Evolutionary conservation across 225 moss, liverwort and hornwort species (phyloP), one percentile per base, ranked within the genome.

Genomic region (Anthoceros angustus): DNA sequence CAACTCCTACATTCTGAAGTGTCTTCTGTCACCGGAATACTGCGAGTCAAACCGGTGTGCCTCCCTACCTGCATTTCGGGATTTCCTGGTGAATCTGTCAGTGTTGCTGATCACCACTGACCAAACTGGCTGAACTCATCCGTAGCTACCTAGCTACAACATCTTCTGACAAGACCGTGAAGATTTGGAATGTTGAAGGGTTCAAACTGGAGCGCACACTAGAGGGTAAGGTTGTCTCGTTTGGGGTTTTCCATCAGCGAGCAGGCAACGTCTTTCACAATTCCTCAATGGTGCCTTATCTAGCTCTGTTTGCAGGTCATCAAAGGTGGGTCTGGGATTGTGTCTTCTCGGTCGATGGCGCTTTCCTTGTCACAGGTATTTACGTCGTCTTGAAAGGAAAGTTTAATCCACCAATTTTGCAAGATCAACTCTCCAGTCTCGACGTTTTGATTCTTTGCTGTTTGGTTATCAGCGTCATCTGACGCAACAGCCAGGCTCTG

Each of bases 261-360:
- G 25, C 25, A 20, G 14, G 42, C 25, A 26, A 26, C 40, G 18
- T 5, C 14, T 2, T 25, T 5, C 5, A 63, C 0, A 12, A 10
- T 23, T 8, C 20, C 15, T 25, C 39, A 23, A 39, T 24, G 32
- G 8, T 15, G 15, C 39, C 7, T 66, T 24, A 24, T 25, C 18
- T 55, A 55, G n/a, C 23, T 18, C 7, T 18, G 5, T 9, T 55
- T 55, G 18, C 55, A 55, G 91, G 95, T 25, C 95, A 95, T 70
- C 41, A 75, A 46, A 74, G 83, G 39, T 91, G 95, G 95, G 95
- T 95, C 10, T 95, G 95, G 95, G 95, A 95, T 69, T 90, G 90
- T 71, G 90, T 90, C 3, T 95, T 95, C 40, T 95, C 94, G 43
- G 90, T 95, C 21, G 88, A 90, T 74, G 94, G 90, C 65, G 94